Percentiles rank a stretch among this genome's conserved stretches.
These are phyloP conservation scores for Stephania cephalantha DNA, from an alignment of 164 flowering plant species.

Conservation along the genomic window DNA sequence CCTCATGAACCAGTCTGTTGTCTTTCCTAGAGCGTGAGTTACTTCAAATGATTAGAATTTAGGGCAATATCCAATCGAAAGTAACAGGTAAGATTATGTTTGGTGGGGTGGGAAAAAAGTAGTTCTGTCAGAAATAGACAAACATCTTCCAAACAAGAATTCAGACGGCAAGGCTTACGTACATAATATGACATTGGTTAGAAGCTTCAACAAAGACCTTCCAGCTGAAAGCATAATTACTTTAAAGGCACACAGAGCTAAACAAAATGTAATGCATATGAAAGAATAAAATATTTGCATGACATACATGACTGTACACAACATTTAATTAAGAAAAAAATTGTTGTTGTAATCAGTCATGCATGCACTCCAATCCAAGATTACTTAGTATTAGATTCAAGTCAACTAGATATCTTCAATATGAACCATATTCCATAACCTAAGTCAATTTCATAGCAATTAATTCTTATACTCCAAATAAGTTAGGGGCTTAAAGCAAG, in stretches of 20 bases:
- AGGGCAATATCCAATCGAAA: background rate
- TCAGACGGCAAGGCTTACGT: background rate
- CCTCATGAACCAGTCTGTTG: conserved; percentile 91
- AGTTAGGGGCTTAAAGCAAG: background rate
- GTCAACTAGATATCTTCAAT: background rate
- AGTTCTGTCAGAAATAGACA: background rate
- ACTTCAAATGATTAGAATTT: conserved; percentile 3
- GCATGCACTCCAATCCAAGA: background rate
- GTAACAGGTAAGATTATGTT: background rate
- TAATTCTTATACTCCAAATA: background rate
- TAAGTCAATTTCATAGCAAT: background rate
- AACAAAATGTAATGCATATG: background rate
- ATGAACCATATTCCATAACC: background rate
- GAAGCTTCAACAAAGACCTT: background rate
- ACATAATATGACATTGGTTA: background rate
- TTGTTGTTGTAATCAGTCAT: background rate
- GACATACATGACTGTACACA: background rate
- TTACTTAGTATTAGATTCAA: background rate
- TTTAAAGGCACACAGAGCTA: background rate
- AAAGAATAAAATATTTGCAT: background rate
- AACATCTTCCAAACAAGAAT: background rate
- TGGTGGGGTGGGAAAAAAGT: background rate
- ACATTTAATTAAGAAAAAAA: background rate
- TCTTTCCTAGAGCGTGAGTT: conserved; percentile 82
- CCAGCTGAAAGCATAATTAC: background rate